Conservation (phyloP, 2,329 filamentous ascomycete genomes). For the Sphaerulina populicola region DNA sequence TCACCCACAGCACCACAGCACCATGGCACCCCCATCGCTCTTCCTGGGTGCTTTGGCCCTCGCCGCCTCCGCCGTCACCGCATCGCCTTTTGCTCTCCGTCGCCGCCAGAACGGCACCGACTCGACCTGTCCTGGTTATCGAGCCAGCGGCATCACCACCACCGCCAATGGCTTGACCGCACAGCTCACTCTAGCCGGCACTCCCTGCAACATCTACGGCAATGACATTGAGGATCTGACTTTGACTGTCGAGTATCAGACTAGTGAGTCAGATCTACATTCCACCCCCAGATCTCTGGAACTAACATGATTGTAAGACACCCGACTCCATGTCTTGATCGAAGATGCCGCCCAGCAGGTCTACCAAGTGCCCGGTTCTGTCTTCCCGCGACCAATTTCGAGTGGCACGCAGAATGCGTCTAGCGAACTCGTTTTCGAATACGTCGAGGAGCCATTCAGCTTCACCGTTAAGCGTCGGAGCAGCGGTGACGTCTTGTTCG, state of each 20-base stretch:
- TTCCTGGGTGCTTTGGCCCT: conserved; percentile 15
- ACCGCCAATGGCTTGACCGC: conserved; percentile 55
- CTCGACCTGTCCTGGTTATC: conserved; percentile 57
- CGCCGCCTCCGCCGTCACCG: conserved; percentile 13
- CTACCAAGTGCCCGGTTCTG: conserved; percentile 64
- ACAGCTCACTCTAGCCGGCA: conserved; percentile 59
- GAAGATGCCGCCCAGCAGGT: conserved; percentile 60
- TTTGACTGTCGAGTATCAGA: conserved; percentile 54
- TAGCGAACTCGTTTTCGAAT: conserved; percentile 48
- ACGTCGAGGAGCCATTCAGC: conserved; percentile 54
- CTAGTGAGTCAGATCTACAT: conserved; percentile 36
- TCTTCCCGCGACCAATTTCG: conserved; percentile 53
- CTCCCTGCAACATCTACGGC: conserved; percentile 54
- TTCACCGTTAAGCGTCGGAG: conserved; percentile 55
- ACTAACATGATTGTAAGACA: conserved; percentile 20
- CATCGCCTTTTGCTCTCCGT: conserved; percentile 16
- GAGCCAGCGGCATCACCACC: conserved; percentile 51
- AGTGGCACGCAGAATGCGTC: conserved; percentile 18
- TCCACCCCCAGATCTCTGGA: conserved; percentile 1
- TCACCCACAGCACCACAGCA: neutral
- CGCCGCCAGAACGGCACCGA: conserved; percentile 18
- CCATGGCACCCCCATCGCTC: conserved; percentile 16
- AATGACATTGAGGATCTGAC: conserved; percentile 50
- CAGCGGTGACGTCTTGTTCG: conserved; percentile 56
- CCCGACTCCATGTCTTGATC: conserved; percentile 65